phyloP scores from a whole-genome alignment of 306 rosid genomes.

The Castanea sativa region DNA sequence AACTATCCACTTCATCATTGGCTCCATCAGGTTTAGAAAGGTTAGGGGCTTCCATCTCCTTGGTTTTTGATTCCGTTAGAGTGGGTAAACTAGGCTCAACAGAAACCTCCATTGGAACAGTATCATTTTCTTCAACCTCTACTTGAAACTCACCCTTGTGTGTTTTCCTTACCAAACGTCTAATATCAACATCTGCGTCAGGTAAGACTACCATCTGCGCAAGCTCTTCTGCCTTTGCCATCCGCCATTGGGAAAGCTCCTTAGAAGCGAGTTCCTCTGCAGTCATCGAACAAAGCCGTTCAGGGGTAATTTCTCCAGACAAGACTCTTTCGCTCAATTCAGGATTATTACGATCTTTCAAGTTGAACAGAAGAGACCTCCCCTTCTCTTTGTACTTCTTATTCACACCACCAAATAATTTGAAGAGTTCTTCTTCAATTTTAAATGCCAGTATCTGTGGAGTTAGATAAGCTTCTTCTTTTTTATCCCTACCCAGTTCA shows the following conservation, averaged over 20 bases:
- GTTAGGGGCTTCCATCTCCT: slow-evolving; percentile 32
- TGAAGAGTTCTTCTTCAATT: slow-evolving; percentile 85
- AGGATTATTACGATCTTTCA: slow-evolving; percentile 95
- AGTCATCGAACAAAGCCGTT: slow-evolving; percentile 83
- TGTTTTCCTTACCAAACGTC: slow-evolving; percentile 89
- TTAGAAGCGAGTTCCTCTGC: slow-evolving; percentile 99
- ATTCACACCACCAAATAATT: slow-evolving; percentile 94
- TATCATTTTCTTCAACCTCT: slow-evolving; percentile 79
- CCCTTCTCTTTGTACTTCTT: slow-evolving; percentile 99
- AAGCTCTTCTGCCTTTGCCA: slow-evolving; percentile 98
- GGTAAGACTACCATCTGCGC: slow-evolving; percentile 96
- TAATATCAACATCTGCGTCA: slow-evolving; percentile 74
- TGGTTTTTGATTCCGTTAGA: slow-evolving; percentile 37
- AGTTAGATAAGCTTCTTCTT: slow-evolving; percentile 29
- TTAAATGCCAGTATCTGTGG: slow-evolving; percentile 63
- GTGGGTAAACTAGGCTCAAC: slow-evolving; percentile 43
- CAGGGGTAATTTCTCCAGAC: slow-evolving; percentile 79
- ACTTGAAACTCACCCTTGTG: slow-evolving; percentile 98
- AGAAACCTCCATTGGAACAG: slow-evolving; percentile 51
- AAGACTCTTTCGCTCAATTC: slow-evolving; percentile 89
- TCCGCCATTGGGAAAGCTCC: slow-evolving; percentile 98
- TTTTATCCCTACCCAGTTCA: slow-evolving; percentile 32
- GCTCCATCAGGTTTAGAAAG: slow-evolving; percentile 33
- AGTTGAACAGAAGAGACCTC: slow-evolving; percentile 91
- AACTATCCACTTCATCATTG: slow-evolving; percentile 27